A percentile compares a stretch with the other conserved stretches of the same genome.
phyloP scores from a whole-genome alignment of 805 yeast genomes.

The Blastobotrys mokoenaii region DNA sequence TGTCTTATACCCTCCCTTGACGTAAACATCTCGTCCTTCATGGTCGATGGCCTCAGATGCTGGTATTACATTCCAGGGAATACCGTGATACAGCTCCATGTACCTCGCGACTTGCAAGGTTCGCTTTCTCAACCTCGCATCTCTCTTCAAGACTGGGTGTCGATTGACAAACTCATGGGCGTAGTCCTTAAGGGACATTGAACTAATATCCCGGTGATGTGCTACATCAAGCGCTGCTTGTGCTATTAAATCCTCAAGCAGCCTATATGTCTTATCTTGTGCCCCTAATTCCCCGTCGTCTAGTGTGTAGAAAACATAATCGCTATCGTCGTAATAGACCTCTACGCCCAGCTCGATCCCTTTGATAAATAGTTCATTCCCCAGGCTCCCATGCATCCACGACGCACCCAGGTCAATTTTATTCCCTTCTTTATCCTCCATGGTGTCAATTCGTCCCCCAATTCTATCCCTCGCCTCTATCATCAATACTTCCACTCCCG shows the following conservation, averaged over 20 bases:
- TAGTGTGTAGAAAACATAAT: slow-evolving; percentile 20
- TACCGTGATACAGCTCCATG: slow-evolving; percentile 75
- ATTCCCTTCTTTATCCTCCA: slow-evolving; percentile 5
- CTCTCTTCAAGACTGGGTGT: slow-evolving; percentile 17
- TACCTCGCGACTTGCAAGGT: slow-evolving; percentile 40
- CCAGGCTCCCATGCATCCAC: slow-evolving; percentile 82
- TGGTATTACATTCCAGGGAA: slow-evolving; percentile 57
- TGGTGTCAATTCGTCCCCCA: slow-evolving; percentile 60
- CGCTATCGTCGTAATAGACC: slow-evolving; percentile 43
- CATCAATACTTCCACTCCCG: slow-evolving; percentile 43
- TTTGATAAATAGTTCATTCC: slow-evolving; percentile 54
- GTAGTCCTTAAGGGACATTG: slow-evolving; percentile 41
- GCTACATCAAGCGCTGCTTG: slow-evolving; percentile 50
- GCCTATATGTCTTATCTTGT: slow-evolving; percentile 19
- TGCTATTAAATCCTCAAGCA: slow-evolving; percentile 49
- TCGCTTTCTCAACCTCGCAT: too few relatives aligned
- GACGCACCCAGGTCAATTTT: slow-evolving; percentile 74
- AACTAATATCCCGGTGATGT: slow-evolving; percentile 31
- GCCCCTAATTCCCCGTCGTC: slow-evolving; percentile 29
- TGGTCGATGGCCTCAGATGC: slow-evolving; percentile 33
- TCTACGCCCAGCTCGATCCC: slow-evolving; percentile 27
- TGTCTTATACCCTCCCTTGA: slow-evolving; percentile 48
- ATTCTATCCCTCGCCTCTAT: slow-evolving; percentile 60
- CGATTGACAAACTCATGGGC: slow-evolving; percentile 37
- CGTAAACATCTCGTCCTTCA: slow-evolving; percentile 65